phyloP scores from a whole-genome alignment of 2,329 filamentous ascomycete genomes.

The Trichoderma asperellum region DNA sequence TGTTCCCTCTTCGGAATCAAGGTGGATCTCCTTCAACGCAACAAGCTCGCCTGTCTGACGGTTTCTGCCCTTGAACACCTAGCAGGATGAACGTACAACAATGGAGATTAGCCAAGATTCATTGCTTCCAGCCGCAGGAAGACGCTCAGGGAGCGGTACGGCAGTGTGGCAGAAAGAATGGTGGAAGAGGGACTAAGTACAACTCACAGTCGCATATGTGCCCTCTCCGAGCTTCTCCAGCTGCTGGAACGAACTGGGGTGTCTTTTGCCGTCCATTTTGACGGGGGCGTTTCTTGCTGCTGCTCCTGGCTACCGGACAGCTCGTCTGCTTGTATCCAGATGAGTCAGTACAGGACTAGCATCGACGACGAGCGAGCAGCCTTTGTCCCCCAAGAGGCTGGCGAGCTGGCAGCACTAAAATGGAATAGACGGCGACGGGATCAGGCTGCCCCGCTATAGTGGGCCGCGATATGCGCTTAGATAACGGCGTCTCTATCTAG shows the following conservation, averaged over 20 bases:
- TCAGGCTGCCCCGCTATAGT: constrained; percentile 22
- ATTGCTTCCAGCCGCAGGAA: background rate
- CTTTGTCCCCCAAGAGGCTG: constrained; percentile 11
- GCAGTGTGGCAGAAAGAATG: background rate
- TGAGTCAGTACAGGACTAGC: constrained; percentile 1
- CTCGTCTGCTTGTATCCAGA: constrained; percentile 1
- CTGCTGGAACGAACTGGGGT: constrained; percentile 98
- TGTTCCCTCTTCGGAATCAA: constrained; percentile 97
- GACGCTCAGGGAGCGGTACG: background rate
- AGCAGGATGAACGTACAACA: constrained; percentile 5
- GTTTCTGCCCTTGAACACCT: constrained; percentile 99
- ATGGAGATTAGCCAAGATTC: background rate
- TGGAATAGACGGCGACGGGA: constrained; percentile 1
- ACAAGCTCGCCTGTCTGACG: constrained; percentile 96
- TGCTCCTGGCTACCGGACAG: background rate
- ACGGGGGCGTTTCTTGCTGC: background rate
- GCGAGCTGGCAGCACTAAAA: background rate
- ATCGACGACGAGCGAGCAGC: background rate
- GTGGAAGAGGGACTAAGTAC: background rate
- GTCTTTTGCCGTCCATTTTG: constrained; percentile 85
- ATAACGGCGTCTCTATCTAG: constrained; percentile 17
- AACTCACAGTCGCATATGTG: constrained; percentile 90
- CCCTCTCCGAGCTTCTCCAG: constrained; percentile 98
- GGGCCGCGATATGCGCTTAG: constrained; percentile 24
- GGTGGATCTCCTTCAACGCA: constrained; percentile 96